Conservation (phyloP, 176 grass and related monocot genomes). For the Carex myosuroides region DNA sequence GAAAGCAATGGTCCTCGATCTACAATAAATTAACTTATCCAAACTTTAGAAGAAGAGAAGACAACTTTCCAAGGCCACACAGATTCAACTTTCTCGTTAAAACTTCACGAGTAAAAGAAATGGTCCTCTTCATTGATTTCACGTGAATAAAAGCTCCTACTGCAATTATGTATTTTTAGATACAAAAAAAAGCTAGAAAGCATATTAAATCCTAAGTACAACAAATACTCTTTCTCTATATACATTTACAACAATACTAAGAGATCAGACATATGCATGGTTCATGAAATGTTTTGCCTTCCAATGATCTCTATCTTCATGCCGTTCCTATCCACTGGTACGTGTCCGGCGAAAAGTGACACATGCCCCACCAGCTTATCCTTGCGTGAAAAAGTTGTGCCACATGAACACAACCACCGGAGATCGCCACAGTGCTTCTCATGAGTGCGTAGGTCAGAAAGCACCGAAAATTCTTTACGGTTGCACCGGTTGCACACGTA, state of each 20-base stretch:
- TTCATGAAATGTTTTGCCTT: constrained; percentile 15
- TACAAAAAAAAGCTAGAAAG: not conserved
- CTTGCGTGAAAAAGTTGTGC: constrained; percentile 82
- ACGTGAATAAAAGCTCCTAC: not conserved
- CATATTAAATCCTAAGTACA: not conserved
- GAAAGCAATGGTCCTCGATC: not conserved
- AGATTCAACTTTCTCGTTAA: not conserved
- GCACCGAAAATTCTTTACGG: constrained; percentile 77
- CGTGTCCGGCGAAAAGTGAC: constrained; percentile 53
- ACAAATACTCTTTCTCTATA: not conserved
- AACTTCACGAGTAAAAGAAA: not conserved
- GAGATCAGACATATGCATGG: not conserved
- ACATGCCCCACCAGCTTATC: constrained; percentile 88
- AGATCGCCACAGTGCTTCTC: constrained; percentile 92
- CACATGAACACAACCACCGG: constrained; percentile 89
- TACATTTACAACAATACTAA: constrained; percentile 9
- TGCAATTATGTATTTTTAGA: not conserved
- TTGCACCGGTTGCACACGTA: constrained; percentile 95
- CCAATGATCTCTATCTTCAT: constrained; percentile 13
- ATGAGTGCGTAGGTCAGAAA: constrained; percentile 87
- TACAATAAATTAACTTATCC: not conserved
- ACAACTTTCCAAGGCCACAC: too few relatives aligned
- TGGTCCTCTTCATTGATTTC: not conserved
- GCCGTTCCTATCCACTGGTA: constrained; percentile 27
- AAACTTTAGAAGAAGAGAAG: not conserved